Evolutionary conservation across 192 early-diverging fungal genomes (phyloP).

Genomic region (Piromyces finnis): DNA sequence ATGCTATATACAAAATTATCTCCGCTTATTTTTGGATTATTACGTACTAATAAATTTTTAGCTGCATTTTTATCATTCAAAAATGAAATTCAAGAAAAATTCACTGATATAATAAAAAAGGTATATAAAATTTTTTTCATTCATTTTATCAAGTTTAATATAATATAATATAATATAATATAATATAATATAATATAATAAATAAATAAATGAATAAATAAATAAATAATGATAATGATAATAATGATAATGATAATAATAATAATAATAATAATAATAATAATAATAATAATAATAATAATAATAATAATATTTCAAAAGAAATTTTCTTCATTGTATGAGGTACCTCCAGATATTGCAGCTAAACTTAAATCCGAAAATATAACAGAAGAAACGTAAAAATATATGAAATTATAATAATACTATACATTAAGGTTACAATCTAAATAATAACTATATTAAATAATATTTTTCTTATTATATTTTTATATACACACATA

Average conservation of each 20-base stretch:
- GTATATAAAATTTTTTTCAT: conserved; percentile 13
- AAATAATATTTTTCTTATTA: no score
- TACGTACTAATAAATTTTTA: conserved; percentile 49
- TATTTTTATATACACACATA: no score
- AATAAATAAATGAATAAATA: no score
- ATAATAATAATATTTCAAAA: not conserved
- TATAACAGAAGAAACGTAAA: not conserved
- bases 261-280: no score
- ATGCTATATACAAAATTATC: conserved; percentile 14
- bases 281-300: no score
- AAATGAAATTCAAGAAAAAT: conserved; percentile 54
- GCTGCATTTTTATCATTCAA: conserved; percentile 54
- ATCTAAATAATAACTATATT: no score
- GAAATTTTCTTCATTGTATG: not conserved
- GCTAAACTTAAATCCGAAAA: not conserved
- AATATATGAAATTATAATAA: not conserved
- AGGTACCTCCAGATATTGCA: not conserved
- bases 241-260: no score
- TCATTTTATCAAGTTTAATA: not conserved
- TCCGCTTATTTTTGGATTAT: conserved; percentile 59
- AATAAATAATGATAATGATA: no score
- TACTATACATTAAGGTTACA: no score
- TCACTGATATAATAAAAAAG: conserved; percentile 60
- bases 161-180: no score
- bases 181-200: no score